Base-by-base conservation (phyloP, 1,284 basidiomycete species). In the Porphyrellus sp. region DNA sequence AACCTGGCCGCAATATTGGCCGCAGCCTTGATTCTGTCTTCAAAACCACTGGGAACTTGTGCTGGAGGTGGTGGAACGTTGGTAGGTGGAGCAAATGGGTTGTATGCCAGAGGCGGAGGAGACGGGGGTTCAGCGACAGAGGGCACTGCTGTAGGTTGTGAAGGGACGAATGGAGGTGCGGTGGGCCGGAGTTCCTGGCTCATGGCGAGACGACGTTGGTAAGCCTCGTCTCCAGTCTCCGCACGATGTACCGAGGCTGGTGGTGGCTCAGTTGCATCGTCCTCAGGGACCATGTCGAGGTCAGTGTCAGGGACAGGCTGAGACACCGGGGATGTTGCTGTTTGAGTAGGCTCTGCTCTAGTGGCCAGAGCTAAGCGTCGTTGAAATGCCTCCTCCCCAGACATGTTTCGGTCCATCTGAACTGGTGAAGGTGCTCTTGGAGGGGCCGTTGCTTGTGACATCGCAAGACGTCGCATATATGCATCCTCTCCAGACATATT, bases 1-100 rank as follows among this genome's bases (percentile, higher is more conserved):
- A 91, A 71, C 54, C 76, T 82, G 0, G 88, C 86, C 8, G 91
- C 89, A 43, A 94, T 88, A 25, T 86, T 89, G 27, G 86, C 89
- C 0, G 91, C 91, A 12, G 87, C 85, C 56, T 87, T 85, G 23
- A 80, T 81, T 61, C 79, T 86, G 38, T 84, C 86, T 55, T 87
- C 83, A 18, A 83, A 68, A 1, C 69, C 70, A 20, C 73, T 74
- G 8, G 72, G 72, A 43, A 75, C 63, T 4, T 82, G 79, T 9
- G 77, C 75, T 0, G 76, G 77, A 49, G 80, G 72, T 3, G 83
- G 78, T 0, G 83, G 80, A 5, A 81, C 75, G 11, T 77, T 78
- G 43, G 78, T 66, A 5, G 83, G 77, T 4, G 83, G 82, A 2
- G 81, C 80, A 58, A 85, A 86, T 1, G 86, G 83, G 55, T 87